A percentile compares a stretch with the other conserved stretches of the same genome.
These are phyloP conservation scores for Fusarium musae DNA, from an alignment of 2,329 filamentous ascomycete species.

Conservation along the genomic window DNA sequence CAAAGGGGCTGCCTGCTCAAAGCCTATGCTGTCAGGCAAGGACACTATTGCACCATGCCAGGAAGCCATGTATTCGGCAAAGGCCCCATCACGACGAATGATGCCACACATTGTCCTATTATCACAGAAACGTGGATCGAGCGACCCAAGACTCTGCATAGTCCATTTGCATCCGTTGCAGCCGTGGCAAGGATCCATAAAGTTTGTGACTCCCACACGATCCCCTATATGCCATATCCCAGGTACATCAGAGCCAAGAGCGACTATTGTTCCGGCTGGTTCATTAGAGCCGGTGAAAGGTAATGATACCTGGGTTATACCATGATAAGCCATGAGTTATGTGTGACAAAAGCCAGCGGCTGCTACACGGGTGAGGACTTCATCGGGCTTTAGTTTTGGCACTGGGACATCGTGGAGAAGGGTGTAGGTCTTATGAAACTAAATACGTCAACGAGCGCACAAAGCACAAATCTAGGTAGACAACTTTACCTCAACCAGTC, in stretches of 20 bases:
- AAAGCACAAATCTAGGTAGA: not conserved
- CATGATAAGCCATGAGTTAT: conserved; percentile 35
- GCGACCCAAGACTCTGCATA: conserved; percentile 2
- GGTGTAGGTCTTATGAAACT: conserved; percentile 24
- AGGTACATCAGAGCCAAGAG: conserved; percentile 20
- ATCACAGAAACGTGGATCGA: conserved; percentile 33
- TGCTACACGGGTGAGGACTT: conserved; percentile 25
- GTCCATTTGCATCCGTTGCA: conserved; percentile 34
- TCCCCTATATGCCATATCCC: conserved; percentile 25
- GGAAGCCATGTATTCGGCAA: conserved; percentile 34
- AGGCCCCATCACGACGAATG: conserved; percentile 17
- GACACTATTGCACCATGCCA: conserved; percentile 23
- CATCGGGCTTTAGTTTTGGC: conserved; percentile 8
- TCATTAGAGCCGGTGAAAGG: conserved; percentile 39
- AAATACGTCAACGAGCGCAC: not conserved
- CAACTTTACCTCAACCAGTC: conserved; percentile 28
- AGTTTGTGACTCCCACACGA: conserved; percentile 34
- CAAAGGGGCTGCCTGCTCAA: conserved; percentile 34
- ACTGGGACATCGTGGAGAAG: conserved; percentile 19
- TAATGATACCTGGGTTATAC: conserved; percentile 25
- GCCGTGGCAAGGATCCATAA: conserved; percentile 25
- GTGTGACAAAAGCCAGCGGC: conserved; percentile 34
- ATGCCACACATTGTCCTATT: conserved; percentile 35
- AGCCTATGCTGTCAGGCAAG: conserved; percentile 21
- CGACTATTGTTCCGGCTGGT: conserved; percentile 35